A percentile compares a stretch with the other conserved stretches of the same genome.
These are phyloP conservation scores for Lentinula aciculospora DNA, from an alignment of 768 basidiomycete species.

Conservation along the genomic window DNA sequence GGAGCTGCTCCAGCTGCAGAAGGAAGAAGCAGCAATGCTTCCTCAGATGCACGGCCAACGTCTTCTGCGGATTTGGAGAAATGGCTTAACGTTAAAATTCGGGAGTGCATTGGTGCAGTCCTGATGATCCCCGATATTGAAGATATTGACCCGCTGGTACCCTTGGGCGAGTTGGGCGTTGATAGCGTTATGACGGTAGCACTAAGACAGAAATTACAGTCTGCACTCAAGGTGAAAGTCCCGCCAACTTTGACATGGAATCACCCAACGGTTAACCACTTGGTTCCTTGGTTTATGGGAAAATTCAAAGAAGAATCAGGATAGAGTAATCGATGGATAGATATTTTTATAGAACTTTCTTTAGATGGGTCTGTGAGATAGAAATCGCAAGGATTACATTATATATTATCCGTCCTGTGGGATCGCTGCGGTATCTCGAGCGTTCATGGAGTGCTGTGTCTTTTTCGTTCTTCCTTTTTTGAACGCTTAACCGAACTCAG, in stretches of 20 bases:
- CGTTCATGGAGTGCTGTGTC: too few relatives aligned
- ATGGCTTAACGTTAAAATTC: background rate
- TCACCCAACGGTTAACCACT: background rate
- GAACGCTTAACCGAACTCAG: too few relatives aligned
- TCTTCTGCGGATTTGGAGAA: background rate
- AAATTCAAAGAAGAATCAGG: background rate
- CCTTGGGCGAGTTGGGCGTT: background rate
- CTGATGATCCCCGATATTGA: slow-evolving; percentile 1
- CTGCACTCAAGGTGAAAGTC: background rate
- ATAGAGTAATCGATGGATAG: background rate
- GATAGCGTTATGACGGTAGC: slow-evolving; percentile 1
- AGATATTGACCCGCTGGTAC: slow-evolving; percentile 1
- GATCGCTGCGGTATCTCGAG: too few relatives aligned
- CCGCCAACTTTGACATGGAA: slow-evolving; percentile 1
- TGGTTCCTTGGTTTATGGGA: background rate
- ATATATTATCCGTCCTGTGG: too few relatives aligned
- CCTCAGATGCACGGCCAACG: background rate
- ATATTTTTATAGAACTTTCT: too few relatives aligned
- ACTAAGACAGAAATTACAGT: background rate
- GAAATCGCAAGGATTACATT: too few relatives aligned
- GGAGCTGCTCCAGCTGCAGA: background rate
- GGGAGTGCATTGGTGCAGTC: slow-evolving; percentile 1
- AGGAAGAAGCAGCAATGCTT: background rate
- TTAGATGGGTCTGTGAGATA: too few relatives aligned
- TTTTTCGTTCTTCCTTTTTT: too few relatives aligned